These are phyloP conservation scores for Raphanus sativus DNA, from an alignment of 345 rosid genomes.

Conservation along the genomic window DNA sequence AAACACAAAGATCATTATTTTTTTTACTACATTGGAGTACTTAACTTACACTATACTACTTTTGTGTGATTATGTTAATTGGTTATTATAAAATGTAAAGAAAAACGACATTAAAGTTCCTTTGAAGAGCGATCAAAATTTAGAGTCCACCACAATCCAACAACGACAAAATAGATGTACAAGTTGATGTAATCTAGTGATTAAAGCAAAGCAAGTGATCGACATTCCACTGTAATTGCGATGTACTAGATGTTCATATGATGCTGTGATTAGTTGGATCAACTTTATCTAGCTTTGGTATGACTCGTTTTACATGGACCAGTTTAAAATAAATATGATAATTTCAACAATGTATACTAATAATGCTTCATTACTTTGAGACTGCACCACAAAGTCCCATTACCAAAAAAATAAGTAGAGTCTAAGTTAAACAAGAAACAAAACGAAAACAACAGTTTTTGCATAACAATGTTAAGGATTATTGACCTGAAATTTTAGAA, in stretches of 20 bases:
- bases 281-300: not conserved
- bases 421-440: slow-evolving; percentile 2
- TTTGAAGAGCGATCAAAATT: not conserved
- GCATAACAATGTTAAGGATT: not conserved
- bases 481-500: not conserved
- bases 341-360: slow-evolving; percentile 5
- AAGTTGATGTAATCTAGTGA: not conserved
- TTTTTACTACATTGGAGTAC: not conserved
- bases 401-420: slow-evolving; percentile 15
- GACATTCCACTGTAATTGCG: not conserved
- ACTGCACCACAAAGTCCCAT: slow-evolving; percentile 3
- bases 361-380: not conserved
- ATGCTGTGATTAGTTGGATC: not conserved
- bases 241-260: not conserved
- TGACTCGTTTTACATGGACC: not conserved
- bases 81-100: not conserved
- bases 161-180: not conserved
- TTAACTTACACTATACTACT: not conserved
- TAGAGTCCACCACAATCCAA: not conserved
- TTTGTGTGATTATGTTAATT: not conserved
- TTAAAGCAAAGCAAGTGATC: not conserved
- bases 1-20: not conserved
- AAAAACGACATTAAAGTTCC: not conserved
- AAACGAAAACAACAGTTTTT: not conserved
- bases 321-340: not conserved